Conservation (phyloP, 768 basidiomycete species). For the Lactarius hengduanensis region DNA sequence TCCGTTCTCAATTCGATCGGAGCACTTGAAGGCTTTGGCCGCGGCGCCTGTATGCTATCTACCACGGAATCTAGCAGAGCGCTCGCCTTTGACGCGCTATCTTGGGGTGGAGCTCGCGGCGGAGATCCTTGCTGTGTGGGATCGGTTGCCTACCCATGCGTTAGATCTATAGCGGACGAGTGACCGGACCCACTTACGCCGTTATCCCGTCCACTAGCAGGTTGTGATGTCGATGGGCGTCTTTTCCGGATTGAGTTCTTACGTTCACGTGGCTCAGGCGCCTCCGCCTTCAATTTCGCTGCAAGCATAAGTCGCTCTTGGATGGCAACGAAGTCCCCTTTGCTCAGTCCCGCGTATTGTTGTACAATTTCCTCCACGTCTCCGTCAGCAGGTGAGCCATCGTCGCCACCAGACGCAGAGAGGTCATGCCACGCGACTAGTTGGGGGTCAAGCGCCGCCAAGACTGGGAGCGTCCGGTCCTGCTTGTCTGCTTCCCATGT, state of each 20-base stretch:
- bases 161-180: conserved; percentile 1
- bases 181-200: conserved; percentile 34
- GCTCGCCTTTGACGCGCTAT: conserved; percentile 58
- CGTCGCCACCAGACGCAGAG: conserved; percentile 40
- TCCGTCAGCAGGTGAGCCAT: conserved; percentile 47
- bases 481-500: conserved; percentile 65
- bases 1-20: conserved; percentile 11
- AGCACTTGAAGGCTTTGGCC: conserved; percentile 23
- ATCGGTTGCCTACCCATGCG: conserved; percentile 50
- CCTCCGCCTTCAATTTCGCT: conserved; percentile 54
- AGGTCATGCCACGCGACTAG: conserved; percentile 68
- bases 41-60: conserved; percentile 44
- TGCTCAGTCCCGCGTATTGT: conserved; percentile 65
- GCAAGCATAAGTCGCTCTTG: conserved; percentile 75
- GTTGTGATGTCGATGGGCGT: conserved; percentile 81
- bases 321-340: conserved; percentile 65
- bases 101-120: conserved; percentile 37
- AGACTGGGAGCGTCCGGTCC: conserved; percentile 52
- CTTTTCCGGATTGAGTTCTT: conserved; percentile 70
- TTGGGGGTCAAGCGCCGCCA: conserved; percentile 50
- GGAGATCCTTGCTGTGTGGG: conserved; percentile 49
- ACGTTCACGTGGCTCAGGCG: conserved; percentile 59
- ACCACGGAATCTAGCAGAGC: conserved; percentile 66
- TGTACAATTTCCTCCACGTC: conserved; percentile 68
- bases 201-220: conserved; percentile 55